These are phyloP conservation scores for Pseudofabraea citricarpa DNA, from an alignment of 2,329 filamentous ascomycete genomes.

Conservation along the genomic window DNA sequence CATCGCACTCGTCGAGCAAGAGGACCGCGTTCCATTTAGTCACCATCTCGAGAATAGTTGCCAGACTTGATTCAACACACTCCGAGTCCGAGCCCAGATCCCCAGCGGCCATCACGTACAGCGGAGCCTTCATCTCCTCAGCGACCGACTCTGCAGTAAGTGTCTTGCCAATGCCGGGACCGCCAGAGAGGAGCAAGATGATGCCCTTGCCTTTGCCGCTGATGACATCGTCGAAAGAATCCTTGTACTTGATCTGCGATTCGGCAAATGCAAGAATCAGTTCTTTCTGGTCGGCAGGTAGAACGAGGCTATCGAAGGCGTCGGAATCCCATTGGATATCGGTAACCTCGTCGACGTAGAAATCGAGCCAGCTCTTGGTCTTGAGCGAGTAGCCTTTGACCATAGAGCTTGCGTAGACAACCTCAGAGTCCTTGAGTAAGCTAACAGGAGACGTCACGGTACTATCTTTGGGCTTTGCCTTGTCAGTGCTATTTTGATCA, in stretches of 20 bases:
- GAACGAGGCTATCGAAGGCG: constrained; percentile 44
- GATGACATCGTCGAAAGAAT: constrained; percentile 46
- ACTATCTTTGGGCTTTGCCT: too few species aligned
- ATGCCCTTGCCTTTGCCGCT: constrained; percentile 46
- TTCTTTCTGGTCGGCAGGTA: constrained; percentile 45
- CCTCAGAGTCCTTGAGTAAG: too few species aligned
- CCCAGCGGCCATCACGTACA: constrained; percentile 34
- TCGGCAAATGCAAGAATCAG: constrained; percentile 46
- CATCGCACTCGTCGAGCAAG: constrained; percentile 66
- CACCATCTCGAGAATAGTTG: constrained; percentile 65
- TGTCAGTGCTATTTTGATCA: too few species aligned
- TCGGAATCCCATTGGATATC: constrained; percentile 43
- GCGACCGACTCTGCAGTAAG: constrained; percentile 25
- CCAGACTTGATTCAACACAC: constrained; percentile 51
- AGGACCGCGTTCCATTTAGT: constrained; percentile 69
- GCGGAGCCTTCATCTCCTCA: constrained; percentile 21
- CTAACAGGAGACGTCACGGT: too few species aligned
- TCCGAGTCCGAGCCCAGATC: constrained; percentile 38
- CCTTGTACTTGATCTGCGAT: constrained; percentile 37
- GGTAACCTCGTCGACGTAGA: constrained; percentile 39
- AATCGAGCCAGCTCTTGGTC: constrained; percentile 44
- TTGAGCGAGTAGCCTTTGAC: constrained; percentile 44
- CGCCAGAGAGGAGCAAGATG: constrained; percentile 44
- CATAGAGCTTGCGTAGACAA: constrained; percentile 34
- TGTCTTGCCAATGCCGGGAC: constrained; percentile 46